These are phyloP conservation scores for Boletellus sp. DNA, from an alignment of 768 basidiomycete species.

Conservation along the genomic window DNA sequence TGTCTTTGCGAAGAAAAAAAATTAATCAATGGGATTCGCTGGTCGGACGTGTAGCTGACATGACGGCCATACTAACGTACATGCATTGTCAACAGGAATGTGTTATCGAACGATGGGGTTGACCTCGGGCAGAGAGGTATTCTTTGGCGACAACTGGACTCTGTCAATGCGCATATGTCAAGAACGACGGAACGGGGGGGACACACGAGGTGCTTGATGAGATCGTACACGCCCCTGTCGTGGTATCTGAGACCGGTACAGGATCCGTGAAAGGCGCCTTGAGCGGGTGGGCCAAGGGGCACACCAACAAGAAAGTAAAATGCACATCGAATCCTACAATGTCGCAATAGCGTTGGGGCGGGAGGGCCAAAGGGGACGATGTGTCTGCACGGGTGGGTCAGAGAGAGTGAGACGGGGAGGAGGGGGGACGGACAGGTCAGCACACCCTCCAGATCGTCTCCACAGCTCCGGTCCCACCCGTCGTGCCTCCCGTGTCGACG, in stretches of 20 bases:
- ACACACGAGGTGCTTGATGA: conserved; percentile 69
- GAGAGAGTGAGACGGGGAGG: not conserved
- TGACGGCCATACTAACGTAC: too few relatives aligned
- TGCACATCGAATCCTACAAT: conserved; percentile 79
- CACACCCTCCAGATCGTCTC: conserved; percentile 49
- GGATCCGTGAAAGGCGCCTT: conserved; percentile 85
- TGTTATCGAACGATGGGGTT: conserved; percentile 46
- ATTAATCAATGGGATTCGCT: too few relatives aligned
- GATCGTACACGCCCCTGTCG: conserved; percentile 82
- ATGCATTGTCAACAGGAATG: too few relatives aligned
- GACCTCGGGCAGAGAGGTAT: conserved; percentile 58
- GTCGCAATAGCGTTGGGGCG: conserved; percentile 76
- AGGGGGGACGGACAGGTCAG: conserved; percentile 57
- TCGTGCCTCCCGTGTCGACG: conserved; percentile 39
- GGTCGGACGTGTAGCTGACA: too few relatives aligned
- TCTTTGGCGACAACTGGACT: conserved; percentile 71
- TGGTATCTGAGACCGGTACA: conserved; percentile 75
- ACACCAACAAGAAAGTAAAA: not conserved
- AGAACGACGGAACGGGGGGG: too few relatives aligned
- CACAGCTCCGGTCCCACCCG: not conserved
- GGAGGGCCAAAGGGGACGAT: conserved; percentile 75
- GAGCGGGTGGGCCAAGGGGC: not conserved
- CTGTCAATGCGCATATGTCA: conserved; percentile 30
- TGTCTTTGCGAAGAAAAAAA: too few relatives aligned
- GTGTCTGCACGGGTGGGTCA: conserved; percentile 44